A percentile compares a stretch with the other conserved stretches of the same genome.
Conservation (phyloP, 768 basidiomycete genomes). For the Serendipita sp. region DNA sequence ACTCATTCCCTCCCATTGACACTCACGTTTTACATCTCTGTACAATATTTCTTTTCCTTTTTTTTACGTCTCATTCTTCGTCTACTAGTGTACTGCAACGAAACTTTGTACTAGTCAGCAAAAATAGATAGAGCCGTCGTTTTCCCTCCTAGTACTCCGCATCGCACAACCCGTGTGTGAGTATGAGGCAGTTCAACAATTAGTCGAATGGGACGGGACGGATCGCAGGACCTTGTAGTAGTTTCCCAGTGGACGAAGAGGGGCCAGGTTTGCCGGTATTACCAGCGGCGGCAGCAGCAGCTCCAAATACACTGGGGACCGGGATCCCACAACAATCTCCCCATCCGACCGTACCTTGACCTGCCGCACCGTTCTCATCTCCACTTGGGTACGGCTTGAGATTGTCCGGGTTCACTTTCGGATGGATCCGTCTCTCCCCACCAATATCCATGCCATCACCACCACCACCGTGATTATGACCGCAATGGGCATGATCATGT, state of each 20-base stretch:
- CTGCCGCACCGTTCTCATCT: not conserved
- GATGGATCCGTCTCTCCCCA: not conserved
- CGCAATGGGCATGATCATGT: constrained; percentile 25
- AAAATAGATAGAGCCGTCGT: no score
- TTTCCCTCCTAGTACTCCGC: no score
- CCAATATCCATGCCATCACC: constrained; percentile 10
- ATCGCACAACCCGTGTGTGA: no score
- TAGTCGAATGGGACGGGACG: constrained; percentile 71
- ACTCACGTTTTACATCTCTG: no score
- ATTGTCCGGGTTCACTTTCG: not conserved
- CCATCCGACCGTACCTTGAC: constrained; percentile 33
- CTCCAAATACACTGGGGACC: constrained; percentile 68
- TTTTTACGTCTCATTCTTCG: no score
- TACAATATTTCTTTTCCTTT: no score
- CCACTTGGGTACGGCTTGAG: no score
- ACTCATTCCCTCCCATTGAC: no score
- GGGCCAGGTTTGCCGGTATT: no score
- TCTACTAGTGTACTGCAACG: not conserved
- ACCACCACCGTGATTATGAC: constrained; percentile 34
- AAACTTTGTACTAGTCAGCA: no score
- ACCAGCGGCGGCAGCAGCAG: constrained; percentile 33
- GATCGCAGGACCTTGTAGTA: constrained; percentile 45
- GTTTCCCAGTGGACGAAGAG: constrained; percentile 16
- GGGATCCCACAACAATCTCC: constrained; percentile 87
- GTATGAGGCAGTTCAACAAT: constrained; percentile 5